phyloP scores from a whole-genome alignment of 2,329 filamentous ascomycete species.

The Cercospora citrullina region DNA sequence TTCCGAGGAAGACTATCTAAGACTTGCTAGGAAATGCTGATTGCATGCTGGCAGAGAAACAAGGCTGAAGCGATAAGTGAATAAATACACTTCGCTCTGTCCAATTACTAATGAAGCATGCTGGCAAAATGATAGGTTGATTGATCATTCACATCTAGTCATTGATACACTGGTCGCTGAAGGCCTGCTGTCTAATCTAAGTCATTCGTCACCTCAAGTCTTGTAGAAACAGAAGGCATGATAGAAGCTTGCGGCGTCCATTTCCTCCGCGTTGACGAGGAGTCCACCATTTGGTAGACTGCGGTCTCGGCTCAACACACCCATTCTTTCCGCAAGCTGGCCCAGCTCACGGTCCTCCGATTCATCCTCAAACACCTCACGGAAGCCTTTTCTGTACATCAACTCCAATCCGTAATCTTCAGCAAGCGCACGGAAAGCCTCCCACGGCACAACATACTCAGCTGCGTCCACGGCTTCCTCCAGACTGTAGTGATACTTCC shows the following conservation, averaged over 20 bases:
- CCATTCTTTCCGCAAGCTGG: conserved; percentile 91
- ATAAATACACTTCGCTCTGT: background rate
- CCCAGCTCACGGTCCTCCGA: conserved; percentile 81
- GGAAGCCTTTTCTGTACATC: conserved; percentile 88
- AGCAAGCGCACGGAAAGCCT: conserved; percentile 90
- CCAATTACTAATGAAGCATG: background rate
- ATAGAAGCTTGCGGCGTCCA: conserved; percentile 89
- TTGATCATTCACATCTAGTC: background rate
- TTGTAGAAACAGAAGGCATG: conserved; percentile 97
- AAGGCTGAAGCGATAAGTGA: background rate
- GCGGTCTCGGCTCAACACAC: conserved; percentile 71
- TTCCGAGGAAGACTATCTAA: background rate
- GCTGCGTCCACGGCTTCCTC: conserved; percentile 95
- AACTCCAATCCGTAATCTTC: conserved; percentile 96
- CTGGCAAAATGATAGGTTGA: background rate
- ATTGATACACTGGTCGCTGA: conserved; percentile 4
- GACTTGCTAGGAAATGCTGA: background rate
- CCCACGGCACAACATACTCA: conserved; percentile 98
- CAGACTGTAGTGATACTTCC: conserved; percentile 97
- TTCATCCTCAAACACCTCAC: conserved; percentile 88
- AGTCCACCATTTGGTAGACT: conserved; percentile 52
- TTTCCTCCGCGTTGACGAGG: conserved; percentile 78
- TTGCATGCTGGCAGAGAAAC: background rate
- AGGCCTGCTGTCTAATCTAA: conserved; percentile 2
- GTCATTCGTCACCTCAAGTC: conserved; percentile 30